Conservation (phyloP, 768 basidiomycete species). For the Russula foetens region DNA sequence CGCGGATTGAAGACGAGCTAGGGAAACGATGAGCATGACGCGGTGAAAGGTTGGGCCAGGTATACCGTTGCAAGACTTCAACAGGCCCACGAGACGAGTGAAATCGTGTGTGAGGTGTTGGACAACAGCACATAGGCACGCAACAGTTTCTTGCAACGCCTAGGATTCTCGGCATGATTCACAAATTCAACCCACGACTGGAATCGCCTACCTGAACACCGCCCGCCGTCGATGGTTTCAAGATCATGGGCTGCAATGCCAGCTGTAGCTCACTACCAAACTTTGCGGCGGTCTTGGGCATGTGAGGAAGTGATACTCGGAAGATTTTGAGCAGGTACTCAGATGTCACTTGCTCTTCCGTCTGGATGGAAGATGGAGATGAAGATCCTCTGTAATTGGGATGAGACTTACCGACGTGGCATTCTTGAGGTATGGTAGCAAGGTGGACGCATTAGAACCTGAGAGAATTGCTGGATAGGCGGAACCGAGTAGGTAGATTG, state of each 20-base stretch:
- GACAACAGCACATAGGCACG: constrained; percentile 84
- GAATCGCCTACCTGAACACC: constrained; percentile 48
- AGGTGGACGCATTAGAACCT: constrained; percentile 69
- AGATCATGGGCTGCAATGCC: constrained; percentile 83
- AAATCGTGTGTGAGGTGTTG: constrained; percentile 85
- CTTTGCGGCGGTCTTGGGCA: constrained; percentile 84
- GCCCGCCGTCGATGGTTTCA: constrained; percentile 66
- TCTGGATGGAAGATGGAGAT: constrained; percentile 32
- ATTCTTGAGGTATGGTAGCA: constrained; percentile 87
- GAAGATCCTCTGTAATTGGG: neutral
- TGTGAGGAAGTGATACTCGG: constrained; percentile 70
- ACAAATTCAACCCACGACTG: neutral
- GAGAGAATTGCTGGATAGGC: constrained; percentile 84
- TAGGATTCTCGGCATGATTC: constrained; percentile 25
- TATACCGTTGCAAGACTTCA: constrained; percentile 82
- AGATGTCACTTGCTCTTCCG: constrained; percentile 74
- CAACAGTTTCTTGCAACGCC: constrained; percentile 87
- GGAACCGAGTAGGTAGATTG: constrained; percentile 73
- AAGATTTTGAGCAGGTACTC: constrained; percentile 90
- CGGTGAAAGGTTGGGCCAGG: neutral
- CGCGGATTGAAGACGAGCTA: constrained; percentile 57
- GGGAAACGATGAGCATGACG: neutral
- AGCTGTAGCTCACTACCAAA: constrained; percentile 83
- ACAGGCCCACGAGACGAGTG: constrained; percentile 59
- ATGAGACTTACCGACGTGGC: constrained; percentile 55